Percentiles rank a stretch among this genome's conserved stretches.
phyloP scores from a whole-genome alignment of 371 early-diverging fungal species.

The Haplosporangium sp. region DNA sequence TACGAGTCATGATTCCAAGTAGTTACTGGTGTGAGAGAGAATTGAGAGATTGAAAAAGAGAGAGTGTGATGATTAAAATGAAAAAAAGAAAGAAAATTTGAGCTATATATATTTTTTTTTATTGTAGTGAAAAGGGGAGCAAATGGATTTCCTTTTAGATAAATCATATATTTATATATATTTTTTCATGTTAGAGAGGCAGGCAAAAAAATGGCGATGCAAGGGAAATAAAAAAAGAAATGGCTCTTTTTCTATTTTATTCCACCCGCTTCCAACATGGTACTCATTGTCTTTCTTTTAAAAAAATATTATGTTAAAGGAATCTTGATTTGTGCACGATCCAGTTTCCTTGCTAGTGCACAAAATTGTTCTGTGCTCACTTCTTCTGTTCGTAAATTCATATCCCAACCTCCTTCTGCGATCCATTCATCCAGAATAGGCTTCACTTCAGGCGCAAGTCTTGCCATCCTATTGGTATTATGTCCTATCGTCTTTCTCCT shows the following conservation, averaged over 20 bases:
- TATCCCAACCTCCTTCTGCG: conserved; percentile 32
- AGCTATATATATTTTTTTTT: too few species aligned
- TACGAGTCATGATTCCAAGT: neutral
- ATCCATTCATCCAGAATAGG: conserved; percentile 42
- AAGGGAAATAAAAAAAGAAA: too few species aligned
- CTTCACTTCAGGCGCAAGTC: conserved; percentile 20
- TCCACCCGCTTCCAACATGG: neutral
- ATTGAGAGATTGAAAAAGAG: too few species aligned
- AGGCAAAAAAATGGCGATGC: too few species aligned
- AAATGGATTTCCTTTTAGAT: too few species aligned
- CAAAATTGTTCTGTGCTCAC: conserved; percentile 48
- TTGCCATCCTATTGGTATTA: conserved; percentile 62
- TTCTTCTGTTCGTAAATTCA: conserved; percentile 29
- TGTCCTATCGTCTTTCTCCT: conserved; percentile 79
- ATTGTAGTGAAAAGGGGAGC: too few species aligned
- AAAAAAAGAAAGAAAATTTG: too few species aligned
- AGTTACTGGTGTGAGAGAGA: neutral
- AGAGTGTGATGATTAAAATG: too few species aligned
- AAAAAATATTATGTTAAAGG: conserved; percentile 24
- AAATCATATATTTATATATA: too few species aligned
- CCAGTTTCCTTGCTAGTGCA: conserved; percentile 35
- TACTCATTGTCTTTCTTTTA: neutral
- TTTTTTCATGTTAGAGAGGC: too few species aligned
- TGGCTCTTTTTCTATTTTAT: too few species aligned
- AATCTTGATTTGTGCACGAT: conserved; percentile 43